Percentiles rank a stretch among this genome's conserved stretches.
Conservation (phyloP, 805 yeast genomes). For the Pichia eremophila region DNA sequence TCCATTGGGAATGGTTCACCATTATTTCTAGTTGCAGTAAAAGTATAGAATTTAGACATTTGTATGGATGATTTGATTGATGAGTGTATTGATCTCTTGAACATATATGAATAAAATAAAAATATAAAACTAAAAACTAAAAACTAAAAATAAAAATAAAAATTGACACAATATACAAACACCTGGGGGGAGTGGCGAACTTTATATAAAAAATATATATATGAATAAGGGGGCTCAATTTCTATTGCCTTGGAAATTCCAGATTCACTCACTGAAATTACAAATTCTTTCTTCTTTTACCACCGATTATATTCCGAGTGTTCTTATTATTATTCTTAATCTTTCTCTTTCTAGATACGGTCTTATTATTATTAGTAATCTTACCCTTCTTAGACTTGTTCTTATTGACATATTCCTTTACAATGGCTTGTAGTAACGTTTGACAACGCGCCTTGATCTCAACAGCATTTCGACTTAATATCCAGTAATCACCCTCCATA, state of each 20-base stretch:
- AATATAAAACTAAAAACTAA: too few species aligned
- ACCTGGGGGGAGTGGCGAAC: too few species aligned
- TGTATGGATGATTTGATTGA: not conserved
- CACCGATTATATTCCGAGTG: too few species aligned
- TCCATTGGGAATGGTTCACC: conserved; percentile 52
- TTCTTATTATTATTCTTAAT: too few species aligned
- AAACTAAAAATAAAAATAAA: too few species aligned
- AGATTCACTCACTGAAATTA: too few species aligned
- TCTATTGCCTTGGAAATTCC: too few species aligned
- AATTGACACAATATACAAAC: too few species aligned
- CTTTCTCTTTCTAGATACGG: too few species aligned
- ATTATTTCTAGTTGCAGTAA: conserved; percentile 52
- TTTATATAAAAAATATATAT: too few species aligned
- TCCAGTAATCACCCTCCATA: conserved; percentile 53
- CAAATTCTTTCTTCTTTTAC: too few species aligned
- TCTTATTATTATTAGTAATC: not conserved
- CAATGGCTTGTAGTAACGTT: conserved; percentile 65
- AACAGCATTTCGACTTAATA: conserved; percentile 65
- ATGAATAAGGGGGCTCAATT: too few species aligned
- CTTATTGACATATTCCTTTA: conserved; percentile 55
- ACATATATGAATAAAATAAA: not conserved
- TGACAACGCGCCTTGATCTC: conserved; percentile 79
- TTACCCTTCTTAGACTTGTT: not conserved
- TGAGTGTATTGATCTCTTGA: not conserved
- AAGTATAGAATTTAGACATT: conserved; percentile 55